A percentile compares a stretch with the other conserved stretches of the same genome.
These are phyloP conservation scores for Coccinonectria pachysandricola DNA, from an alignment of 2,329 filamentous ascomycete genomes.

Conservation along the genomic window DNA sequence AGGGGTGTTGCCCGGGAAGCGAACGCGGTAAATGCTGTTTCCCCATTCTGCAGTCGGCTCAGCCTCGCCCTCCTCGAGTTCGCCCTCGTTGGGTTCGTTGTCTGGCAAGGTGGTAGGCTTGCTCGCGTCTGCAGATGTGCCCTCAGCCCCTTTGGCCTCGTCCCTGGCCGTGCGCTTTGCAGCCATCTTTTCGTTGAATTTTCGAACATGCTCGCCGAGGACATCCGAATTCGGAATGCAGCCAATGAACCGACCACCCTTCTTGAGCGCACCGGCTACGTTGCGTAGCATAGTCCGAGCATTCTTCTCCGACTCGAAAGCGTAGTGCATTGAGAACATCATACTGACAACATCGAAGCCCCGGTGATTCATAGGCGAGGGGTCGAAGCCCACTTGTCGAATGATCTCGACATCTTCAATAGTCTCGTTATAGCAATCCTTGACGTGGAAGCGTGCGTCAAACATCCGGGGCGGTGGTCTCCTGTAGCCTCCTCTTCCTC, in stretches of 20 bases:
- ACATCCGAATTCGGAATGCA: constrained; percentile 96
- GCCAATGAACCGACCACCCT: constrained; percentile 88
- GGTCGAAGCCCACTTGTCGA: constrained; percentile 77
- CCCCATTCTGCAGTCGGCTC: constrained; percentile 72
- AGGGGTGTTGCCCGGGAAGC: constrained; percentile 75
- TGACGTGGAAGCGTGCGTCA: constrained; percentile 77
- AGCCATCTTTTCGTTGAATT: constrained; percentile 52
- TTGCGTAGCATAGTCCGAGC: constrained; percentile 88
- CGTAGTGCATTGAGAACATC: constrained; percentile 99
- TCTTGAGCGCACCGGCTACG: constrained; percentile 80
- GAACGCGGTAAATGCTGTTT: constrained; percentile 84
- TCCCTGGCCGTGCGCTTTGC: constrained; percentile 24
- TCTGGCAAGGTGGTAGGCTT: constrained; percentile 16
- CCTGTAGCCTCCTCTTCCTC: constrained; percentile 36
- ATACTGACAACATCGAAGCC: constrained; percentile 96
- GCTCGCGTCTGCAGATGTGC: constrained; percentile 3
- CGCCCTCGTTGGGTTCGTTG: constrained; percentile 30
- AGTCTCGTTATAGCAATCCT: constrained; percentile 84
- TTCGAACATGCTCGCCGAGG: constrained; percentile 66
- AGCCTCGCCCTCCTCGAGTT: constrained; percentile 50
- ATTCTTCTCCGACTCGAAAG: constrained; percentile 86
- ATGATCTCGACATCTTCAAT: constrained; percentile 76
- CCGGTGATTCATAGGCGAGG: constrained; percentile 58
- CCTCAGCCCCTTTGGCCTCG: constrained; percentile 9
- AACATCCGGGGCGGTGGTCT: constrained; percentile 52